A percentile compares a stretch with the other conserved stretches of the same genome.
phyloP scores from a whole-genome alignment of 208 protist species.

The Tritrichomonas musculus region DNA sequence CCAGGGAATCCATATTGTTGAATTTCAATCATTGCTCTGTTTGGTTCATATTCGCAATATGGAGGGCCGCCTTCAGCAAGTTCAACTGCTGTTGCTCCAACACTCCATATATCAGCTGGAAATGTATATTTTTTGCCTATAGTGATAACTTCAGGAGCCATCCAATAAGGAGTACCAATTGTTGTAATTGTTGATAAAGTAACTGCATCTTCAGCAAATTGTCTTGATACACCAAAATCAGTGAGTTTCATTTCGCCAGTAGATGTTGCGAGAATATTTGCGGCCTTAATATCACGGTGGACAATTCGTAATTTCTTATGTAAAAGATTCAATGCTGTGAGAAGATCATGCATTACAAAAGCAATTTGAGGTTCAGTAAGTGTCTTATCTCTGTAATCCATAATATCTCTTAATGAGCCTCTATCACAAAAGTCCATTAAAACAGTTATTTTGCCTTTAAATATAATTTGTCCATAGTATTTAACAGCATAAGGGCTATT shows the following conservation, averaged over 20 bases:
- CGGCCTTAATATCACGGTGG: neutral
- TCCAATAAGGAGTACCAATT: constrained; percentile 53
- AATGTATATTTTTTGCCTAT: constrained; percentile 19
- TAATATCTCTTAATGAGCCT: neutral
- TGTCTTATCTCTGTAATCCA: neutral
- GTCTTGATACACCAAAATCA: neutral
- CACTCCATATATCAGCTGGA: constrained; percentile 47
- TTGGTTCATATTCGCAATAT: constrained; percentile 38
- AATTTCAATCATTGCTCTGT: constrained; percentile 36
- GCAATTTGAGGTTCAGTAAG: neutral
- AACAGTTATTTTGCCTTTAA: neutral
- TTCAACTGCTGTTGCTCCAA: constrained; percentile 50
- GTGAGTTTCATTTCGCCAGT: neutral
- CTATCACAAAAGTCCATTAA: neutral
- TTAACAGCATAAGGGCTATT: neutral
- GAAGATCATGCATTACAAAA: neutral
- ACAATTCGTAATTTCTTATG: neutral
- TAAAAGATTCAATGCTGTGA: neutral
- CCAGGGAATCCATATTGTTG: neutral
- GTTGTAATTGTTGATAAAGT: neutral
- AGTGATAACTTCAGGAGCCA: constrained; percentile 54
- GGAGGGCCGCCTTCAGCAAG: constrained; percentile 45
- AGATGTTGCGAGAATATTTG: neutral
- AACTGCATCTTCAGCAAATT: neutral
- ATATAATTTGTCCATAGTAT: neutral